Evolutionary conservation across 2,329 filamentous ascomycete genomes (phyloP), one percentile per base, ranked within the genome.

Genomic region (Mariannaea elegans): DNA sequence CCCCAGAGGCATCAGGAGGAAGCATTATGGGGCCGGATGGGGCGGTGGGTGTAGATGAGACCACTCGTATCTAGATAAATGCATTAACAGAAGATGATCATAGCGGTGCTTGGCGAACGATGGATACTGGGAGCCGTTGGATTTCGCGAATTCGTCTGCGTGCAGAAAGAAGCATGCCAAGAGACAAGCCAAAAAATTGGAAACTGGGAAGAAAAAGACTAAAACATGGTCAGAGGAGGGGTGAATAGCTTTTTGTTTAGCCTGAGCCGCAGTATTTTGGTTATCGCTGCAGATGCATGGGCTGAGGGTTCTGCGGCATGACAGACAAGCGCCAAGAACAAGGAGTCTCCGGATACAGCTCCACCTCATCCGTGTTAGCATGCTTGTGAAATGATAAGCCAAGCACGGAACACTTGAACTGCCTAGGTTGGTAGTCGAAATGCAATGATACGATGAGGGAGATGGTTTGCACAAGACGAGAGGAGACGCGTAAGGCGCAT

Each of bases 1-100:
- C 51, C 59, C 55, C 55, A 53, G 62, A 53, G 51, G 53, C 48
- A 21, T 45, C 27, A 46, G 42, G 34, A 51, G 18, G 46, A 56
- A 39, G 55, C 45, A 31, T 32, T 8, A 23, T 13, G 32, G 39
- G 45, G 27, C 29, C 45, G 34, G 46, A 61, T 58, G 59, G 59
- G 59, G 59, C 54, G 29, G 53, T 53, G 59, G 59, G 7, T 57
- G 52, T 34, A n/a, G 54, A 61, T 61, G 59, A 61, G 59, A 31
- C 59, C 59, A 61, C 53, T 24, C 45, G 57, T 55, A 60, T 60
- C 57, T 50, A 60, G 57, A 60, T 60, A 45, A 39, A 38, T 51
- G 51, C 46, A 60, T 29, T 31, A 56, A 38, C 50, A 32, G 27
- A 16, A 45, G 38, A 38, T 39, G 56, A 50, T 24, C 44, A 52